Evolutionary conservation across 208 protist genomes (phyloP).

Genomic region (Naegleria fowleri): DNA sequence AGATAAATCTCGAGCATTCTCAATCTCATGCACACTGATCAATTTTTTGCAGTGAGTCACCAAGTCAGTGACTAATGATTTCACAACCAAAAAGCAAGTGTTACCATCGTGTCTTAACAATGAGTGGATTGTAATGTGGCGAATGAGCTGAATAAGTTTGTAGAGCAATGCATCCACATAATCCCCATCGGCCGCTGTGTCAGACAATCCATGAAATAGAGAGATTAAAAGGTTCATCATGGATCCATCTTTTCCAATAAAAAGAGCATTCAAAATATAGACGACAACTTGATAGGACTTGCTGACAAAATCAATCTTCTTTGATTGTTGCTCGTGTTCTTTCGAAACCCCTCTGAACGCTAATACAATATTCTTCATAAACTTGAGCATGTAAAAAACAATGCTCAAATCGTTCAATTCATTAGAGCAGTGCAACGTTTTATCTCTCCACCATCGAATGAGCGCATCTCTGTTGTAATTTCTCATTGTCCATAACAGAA

Average conservation of each 20-base stretch:
- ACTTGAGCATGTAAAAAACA: background rate
- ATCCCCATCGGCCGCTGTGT: background rate
- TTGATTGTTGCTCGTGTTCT: background rate
- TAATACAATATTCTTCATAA: background rate
- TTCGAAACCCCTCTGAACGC: background rate
- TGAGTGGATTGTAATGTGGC: background rate
- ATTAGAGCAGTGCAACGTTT: background rate
- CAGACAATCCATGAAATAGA: background rate
- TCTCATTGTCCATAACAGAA: background rate
- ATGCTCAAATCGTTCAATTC: background rate
- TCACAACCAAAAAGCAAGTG: background rate
- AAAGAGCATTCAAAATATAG: background rate
- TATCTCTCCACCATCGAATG: background rate
- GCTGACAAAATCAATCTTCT: background rate
- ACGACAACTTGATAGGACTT: background rate
- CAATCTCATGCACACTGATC: background rate
- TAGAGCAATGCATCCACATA: background rate
- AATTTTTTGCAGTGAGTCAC: background rate
- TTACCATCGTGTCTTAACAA: background rate
- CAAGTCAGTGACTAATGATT: background rate
- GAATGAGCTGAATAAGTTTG: background rate
- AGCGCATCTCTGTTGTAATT: background rate
- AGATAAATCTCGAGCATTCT: background rate
- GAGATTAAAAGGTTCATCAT: background rate
- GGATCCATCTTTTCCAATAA: background rate